A percentile compares a stretch with the other conserved stretches of the same genome.
Evolutionary conservation across 2,329 filamentous ascomycete genomes (phyloP).

Genomic region (Verticillium alfalfae): DNA sequence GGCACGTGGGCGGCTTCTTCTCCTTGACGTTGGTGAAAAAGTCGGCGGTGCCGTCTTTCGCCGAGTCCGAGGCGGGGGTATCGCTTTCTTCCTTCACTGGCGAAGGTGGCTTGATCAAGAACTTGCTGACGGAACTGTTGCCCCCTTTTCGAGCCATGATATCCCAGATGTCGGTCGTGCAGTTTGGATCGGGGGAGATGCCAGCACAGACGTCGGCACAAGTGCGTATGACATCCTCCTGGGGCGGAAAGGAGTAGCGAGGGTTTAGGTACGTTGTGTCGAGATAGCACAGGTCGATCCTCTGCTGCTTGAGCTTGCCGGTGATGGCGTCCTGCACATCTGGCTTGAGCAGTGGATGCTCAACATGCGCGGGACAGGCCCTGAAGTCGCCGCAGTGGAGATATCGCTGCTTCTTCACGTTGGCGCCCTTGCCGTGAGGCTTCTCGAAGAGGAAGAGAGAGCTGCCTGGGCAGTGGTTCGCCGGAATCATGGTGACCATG

Average conservation of each 20-base stretch:
- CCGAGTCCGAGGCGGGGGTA: constrained; percentile 20
- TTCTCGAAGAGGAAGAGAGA: constrained; percentile 94
- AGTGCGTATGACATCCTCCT: constrained; percentile 79
- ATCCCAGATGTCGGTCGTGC: constrained; percentile 41
- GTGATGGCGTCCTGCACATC: constrained; percentile 64
- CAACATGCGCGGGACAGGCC: constrained; percentile 78
- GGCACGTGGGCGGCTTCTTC: constrained; percentile 11
- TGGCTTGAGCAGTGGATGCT: constrained; percentile 75
- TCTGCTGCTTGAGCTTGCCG: constrained; percentile 71
- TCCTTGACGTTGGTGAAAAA: constrained; percentile 1
- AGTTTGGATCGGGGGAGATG: constrained; percentile 59
- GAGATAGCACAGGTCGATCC: constrained; percentile 91
- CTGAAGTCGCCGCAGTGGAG: constrained; percentile 95
- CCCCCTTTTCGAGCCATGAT: constrained; percentile 33
- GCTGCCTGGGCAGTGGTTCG: constrained; percentile 94
- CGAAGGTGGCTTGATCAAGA: constrained; percentile 29
- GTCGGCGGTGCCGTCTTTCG: constrained; percentile 10
- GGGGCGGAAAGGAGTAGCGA: constrained; percentile 87
- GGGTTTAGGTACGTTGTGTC: constrained; percentile 97
- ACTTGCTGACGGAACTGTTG: constrained; percentile 44
- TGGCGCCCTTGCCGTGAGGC: constrained; percentile 52
- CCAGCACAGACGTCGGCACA: constrained; percentile 85
- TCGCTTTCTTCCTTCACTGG: constrained; percentile 24
- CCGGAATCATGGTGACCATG: constrained; percentile 87
- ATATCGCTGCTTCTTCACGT: constrained; percentile 65